These are phyloP conservation scores for Verbena officinalis DNA, from an alignment of 257 asterid species.

Conservation along the genomic window DNA sequence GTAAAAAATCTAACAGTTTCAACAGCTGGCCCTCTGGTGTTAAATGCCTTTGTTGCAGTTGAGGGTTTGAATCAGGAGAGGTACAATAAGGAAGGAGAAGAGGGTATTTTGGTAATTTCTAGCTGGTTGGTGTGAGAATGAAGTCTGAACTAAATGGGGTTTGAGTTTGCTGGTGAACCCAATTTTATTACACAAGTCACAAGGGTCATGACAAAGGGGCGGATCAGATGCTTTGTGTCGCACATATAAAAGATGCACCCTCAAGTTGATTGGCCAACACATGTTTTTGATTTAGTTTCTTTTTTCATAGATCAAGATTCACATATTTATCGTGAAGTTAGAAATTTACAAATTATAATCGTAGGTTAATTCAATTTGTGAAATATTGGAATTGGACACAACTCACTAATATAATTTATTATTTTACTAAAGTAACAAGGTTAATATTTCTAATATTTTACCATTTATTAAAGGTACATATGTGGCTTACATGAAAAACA, in stretches of 20 bases:
- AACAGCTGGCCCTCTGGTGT: slow-evolving; percentile 36
- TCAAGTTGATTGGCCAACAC: slow-evolving; percentile 14
- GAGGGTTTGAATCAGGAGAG: slow-evolving; percentile 21
- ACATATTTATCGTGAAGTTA: too few species aligned
- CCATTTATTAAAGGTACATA: too few species aligned
- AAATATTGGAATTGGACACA: too few species aligned
- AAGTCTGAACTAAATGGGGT: slow-evolving; percentile 38
- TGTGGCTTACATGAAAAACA: too few species aligned
- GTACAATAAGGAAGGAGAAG: slow-evolving; percentile 25
- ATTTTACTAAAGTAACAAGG: too few species aligned
- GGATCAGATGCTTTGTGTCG: slow-evolving; percentile 12
- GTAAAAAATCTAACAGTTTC: slow-evolving; percentile 41
- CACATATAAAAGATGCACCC: neutral
- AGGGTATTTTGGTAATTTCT: slow-evolving; percentile 40
- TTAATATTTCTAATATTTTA: too few species aligned
- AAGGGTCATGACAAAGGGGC: neutral
- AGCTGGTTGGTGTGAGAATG: slow-evolving; percentile 40
- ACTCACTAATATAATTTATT: too few species aligned
- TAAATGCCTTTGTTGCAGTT: slow-evolving; percentile 12
- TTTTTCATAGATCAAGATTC: neutral
- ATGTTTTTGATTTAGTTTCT: too few species aligned
- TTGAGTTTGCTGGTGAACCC: slow-evolving; percentile 1
- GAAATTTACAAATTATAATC: too few species aligned
- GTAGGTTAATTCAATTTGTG: too few species aligned
- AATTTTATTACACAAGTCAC: neutral